Conservation (phyloP, 2,329 filamentous ascomycete genomes). For the Cordyceps fumosorosea region DNA sequence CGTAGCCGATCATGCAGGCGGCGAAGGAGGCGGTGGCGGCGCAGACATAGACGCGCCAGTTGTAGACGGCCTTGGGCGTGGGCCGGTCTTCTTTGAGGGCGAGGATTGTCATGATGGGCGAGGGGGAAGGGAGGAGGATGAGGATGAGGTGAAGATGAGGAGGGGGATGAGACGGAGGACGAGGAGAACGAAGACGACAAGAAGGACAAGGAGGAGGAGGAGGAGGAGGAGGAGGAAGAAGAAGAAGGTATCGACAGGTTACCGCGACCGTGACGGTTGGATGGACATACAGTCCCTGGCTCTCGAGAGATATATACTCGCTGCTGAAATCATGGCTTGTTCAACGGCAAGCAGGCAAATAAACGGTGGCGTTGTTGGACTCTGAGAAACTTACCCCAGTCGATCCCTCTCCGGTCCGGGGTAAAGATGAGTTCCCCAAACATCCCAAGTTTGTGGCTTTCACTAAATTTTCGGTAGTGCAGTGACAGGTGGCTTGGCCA, state of each 20-base stretch:
- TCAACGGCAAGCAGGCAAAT: neutral
- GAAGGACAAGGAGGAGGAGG: slow-evolving; percentile 22
- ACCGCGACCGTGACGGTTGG: too few species aligned
- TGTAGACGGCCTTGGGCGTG: slow-evolving; percentile 52
- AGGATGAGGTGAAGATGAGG: too few species aligned
- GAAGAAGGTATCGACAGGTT: too few species aligned
- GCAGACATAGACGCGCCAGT: slow-evolving; percentile 52
- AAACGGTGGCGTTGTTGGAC: neutral
- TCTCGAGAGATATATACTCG: neutral
- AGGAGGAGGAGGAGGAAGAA: neutral
- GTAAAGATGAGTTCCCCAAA: neutral
- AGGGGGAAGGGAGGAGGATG: neutral
- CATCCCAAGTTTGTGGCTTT: neutral
- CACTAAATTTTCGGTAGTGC: neutral
- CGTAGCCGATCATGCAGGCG: slow-evolving; percentile 53
- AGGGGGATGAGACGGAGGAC: neutral
- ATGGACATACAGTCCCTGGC: neutral
- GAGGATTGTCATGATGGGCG: slow-evolving; percentile 38
- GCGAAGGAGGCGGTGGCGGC: slow-evolving; percentile 50
- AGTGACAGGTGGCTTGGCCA: neutral
- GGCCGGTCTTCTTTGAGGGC: slow-evolving; percentile 49
- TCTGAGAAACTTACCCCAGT: neutral
- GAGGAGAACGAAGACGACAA: too few species aligned
- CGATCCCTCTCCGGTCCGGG: neutral
- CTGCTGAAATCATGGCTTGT: neutral